A percentile compares a stretch with the other conserved stretches of the same genome.
Conservation (phyloP, 2,329 filamentous ascomycete genomes). For the Simplicillium aogashimaense region DNA sequence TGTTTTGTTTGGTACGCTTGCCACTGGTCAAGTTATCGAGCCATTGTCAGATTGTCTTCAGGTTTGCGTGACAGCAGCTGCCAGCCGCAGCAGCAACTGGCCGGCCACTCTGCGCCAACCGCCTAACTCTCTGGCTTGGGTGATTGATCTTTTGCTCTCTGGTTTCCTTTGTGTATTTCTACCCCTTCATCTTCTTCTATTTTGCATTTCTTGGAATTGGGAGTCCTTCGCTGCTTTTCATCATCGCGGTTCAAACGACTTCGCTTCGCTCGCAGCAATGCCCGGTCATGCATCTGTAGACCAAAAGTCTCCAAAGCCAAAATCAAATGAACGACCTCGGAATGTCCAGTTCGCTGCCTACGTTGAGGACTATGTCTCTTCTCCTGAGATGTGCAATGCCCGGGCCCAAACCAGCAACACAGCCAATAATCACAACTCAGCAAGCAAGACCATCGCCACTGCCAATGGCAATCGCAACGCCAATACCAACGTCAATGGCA, state of each 20-base stretch:
- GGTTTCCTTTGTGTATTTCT: not conserved
- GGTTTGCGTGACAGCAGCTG: not conserved
- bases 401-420: no score
- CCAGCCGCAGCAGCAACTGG: not conserved
- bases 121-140: no score
- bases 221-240: not conserved
- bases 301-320: not conserved
- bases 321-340: no score
- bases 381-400: no score
- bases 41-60: not conserved
- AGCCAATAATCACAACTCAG: no score
- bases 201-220: not conserved
- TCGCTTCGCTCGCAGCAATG: not conserved
- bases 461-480: no score
- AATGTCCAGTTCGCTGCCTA: no score
- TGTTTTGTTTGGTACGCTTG: not conserved
- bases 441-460: no score
- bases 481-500: no score
- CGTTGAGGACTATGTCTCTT: no score
- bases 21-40: not conserved
- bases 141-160: not conserved
- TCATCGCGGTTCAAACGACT: not conserved
- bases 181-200: not conserved
- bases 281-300: conserved; percentile 1
- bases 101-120: no score